Base-by-base conservation (phyloP, 768 basidiomycete genomes). In the Boletus rubescentipes region DNA sequence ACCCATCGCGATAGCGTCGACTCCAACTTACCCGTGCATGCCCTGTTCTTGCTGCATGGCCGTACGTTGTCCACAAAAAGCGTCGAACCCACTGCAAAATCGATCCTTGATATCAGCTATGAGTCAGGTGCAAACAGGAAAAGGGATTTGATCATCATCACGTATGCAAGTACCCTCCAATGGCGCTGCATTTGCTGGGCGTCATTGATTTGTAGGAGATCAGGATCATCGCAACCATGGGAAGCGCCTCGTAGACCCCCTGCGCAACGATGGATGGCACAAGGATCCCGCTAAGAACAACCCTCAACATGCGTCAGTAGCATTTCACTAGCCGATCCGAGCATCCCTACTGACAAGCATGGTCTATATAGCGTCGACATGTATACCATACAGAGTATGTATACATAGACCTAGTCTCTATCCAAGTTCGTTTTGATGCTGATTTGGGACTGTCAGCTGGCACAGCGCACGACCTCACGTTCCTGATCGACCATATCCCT, bases 401-500 rank as follows among this genome's bases (percentile, higher is more conserved):
- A 31, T 30, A 23, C 32, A 20, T 42, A 9, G 29, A 34, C 3
- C 23, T 11, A 14, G 20, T 23, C 1, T 20, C 26, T 7, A 37
- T 53, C 36, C 35, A 26, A 30, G 11, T 34, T 37, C 14, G 11
- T n/a, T 2, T 16, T 14, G 5, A 23, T 48, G 30, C 48, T 57
- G 53, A 64, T 45, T 23, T 38, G 18, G 21, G 44, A 29, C 20
- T 29, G 50, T 49, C 47, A 69, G 68, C 68, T 50, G 91, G 91
- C 2, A 87, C 91, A 0, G 82, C 84, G 3, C 73, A 78, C 35
- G 93, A 95, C 62, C 79, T 93, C 8, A 87, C 87, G 0, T 85
- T 87, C 72, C 68, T 95, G 53, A 87, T 93, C 48, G 91, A 94
- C 65, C 86, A 89, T 61, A 75, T 95, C 4, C 83, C 87, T 1